Evolutionary conservation across 371 early-diverging fungal species (phyloP), one percentile per base, ranked within the genome.

Genomic region (Rhizopus stolonifer): DNA sequence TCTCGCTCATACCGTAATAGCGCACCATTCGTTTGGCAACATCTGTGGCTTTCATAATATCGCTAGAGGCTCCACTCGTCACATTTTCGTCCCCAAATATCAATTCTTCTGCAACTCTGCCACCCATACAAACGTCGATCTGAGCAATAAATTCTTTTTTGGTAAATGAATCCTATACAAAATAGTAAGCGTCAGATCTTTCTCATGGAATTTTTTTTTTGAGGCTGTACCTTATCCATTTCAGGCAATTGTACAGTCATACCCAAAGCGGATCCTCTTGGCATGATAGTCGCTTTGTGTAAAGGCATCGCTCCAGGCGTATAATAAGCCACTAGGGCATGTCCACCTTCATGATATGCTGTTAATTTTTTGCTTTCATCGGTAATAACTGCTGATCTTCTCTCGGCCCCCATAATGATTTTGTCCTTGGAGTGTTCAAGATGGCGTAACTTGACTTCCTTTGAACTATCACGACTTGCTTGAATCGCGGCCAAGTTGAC

Each of bases 271-370:
- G 80, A 77, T 5, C 98, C 98, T 25, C 99, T 88, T 8, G 99
- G 99, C 78, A 98, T 97, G 36, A 98, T 93, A 3, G 98, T 98
- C 2, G 96, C 98, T 66, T 99, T 99, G 76, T 98, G 96, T 50
- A 99, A 66, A n/a, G 97, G 95, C 83, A 91, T 84, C 7, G 99
- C 95, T 4, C 95, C 95, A 6, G 86, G 84, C n/a, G 97, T 97
- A 73, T 89, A 93, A 57, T 93, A 81, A 3, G 98, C 98, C 3
- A 94, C 95, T 29, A 99, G 74, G 0, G 99, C 91, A 69, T 99
- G 99, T 0, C 99, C 99, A 26, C 96, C 97, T 71, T 99, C 99
- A 65, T 99, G 99, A 62, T 95, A 98, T 1, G 99, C 98, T 2
- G 98, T 98, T 26, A 92, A 65, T 21, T 79, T 76, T 60, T 92